Percentiles rank a stretch among this genome's conserved stretches.
Conservation (phyloP, 441 rosid genomes). For the Pelargonium australe region DNA sequence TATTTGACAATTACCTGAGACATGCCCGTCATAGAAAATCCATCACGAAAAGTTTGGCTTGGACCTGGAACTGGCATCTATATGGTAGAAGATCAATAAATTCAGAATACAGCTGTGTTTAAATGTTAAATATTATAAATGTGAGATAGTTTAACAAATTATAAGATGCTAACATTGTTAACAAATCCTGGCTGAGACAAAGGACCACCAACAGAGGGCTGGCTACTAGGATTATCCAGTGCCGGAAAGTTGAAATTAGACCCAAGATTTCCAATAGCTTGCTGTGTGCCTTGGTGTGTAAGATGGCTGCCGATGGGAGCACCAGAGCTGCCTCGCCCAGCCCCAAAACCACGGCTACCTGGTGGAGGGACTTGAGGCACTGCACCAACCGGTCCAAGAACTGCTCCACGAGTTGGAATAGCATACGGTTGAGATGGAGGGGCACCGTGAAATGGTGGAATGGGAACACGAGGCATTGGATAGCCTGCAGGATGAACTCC, state of each 20-base stretch:
- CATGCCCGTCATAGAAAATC: constrained; percentile 94
- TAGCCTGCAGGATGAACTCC: constrained; percentile 81
- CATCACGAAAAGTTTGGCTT: constrained; percentile 92
- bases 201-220: constrained; percentile 88
- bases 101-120: not conserved
- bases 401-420: constrained; percentile 83
- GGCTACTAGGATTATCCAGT: constrained; percentile 79
- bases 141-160: not conserved
- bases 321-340: constrained; percentile 73
- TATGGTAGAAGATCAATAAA: constrained; percentile 2
- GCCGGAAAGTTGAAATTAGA: constrained; percentile 62
- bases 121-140: constrained; percentile 5
- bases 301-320: constrained; percentile 84
- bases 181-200: constrained; percentile 93
- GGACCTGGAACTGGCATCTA: constrained; percentile 76
- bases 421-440: constrained; percentile 88
- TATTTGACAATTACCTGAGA: constrained; percentile 56
- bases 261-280: constrained; percentile 72
- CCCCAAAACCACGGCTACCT: constrained; percentile 83
- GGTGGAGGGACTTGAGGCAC: constrained; percentile 87
- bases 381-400: constrained; percentile 88
- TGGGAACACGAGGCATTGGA: constrained; percentile 74
- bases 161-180: constrained; percentile 37
- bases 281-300: constrained; percentile 70
- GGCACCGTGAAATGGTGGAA: constrained; percentile 73